Evolutionary conservation across 2,329 filamentous ascomycete species (phyloP).

Genomic region (Colletotrichum acutatum): DNA sequence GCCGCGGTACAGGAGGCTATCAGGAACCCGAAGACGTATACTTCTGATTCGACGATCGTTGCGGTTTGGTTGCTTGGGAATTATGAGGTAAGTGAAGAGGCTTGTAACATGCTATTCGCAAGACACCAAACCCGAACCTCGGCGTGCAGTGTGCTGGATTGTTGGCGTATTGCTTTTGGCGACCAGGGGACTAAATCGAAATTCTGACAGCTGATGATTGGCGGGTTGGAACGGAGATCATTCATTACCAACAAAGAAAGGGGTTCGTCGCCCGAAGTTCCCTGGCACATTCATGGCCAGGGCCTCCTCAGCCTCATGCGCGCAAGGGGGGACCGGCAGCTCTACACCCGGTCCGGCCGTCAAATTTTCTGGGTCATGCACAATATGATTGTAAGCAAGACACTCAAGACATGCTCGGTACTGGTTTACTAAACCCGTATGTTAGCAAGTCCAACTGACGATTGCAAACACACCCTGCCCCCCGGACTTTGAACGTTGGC

Average conservation of each 20-base stretch:
- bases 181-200: not conserved
- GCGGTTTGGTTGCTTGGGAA: conserved; percentile 54
- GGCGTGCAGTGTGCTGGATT: not conserved
- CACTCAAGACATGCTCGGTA: too few relatives aligned
- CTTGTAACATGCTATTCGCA: not conserved
- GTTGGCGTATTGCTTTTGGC: not conserved
- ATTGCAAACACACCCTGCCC: conserved; percentile 46
- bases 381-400: conserved; percentile 47
- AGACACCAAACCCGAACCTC: not conserved
- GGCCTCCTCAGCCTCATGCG: conserved; percentile 51
- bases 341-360: conserved; percentile 42
- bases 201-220: conserved; percentile 46
- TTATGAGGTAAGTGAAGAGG: conserved; percentile 47
- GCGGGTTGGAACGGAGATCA: conserved; percentile 43
- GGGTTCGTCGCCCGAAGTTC: not conserved
- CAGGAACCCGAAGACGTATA: conserved; percentile 41
- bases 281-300: conserved; percentile 50
- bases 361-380: conserved; percentile 51
- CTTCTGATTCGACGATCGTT: conserved; percentile 47
- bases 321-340: conserved; percentile 42
- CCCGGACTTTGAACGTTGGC: conserved; percentile 49
- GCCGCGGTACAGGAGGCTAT: conserved; percentile 52
- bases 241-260: conserved; percentile 3
- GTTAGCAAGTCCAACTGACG: conserved; percentile 51
- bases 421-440: not conserved